Percentiles rank a stretch among this genome's conserved stretches.
These are phyloP conservation scores for Citrullus mucosospermus DNA, from an alignment of 306 rosid genomes.

Conservation along the genomic window DNA sequence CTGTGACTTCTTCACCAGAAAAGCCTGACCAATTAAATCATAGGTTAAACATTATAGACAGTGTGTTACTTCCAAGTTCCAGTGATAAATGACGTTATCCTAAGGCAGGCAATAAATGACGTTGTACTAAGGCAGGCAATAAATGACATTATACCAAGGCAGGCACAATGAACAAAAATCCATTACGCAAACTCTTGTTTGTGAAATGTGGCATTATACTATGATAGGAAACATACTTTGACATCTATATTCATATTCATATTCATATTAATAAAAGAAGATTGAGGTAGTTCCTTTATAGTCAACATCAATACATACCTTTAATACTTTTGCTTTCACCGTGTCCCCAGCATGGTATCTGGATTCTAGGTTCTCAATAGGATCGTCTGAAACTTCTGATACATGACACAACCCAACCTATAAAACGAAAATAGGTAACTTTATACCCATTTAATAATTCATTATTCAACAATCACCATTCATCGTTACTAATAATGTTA, in stretches of 20 bases:
- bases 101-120: no score
- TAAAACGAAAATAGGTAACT: neutral
- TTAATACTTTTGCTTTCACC: constrained; percentile 64
- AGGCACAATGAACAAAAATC: neutral
- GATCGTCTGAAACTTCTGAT: constrained; percentile 70
- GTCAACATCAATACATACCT: constrained; percentile 29
- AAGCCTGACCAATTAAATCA: neutral
- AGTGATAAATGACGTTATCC: no score
- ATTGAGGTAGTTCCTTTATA: neutral
- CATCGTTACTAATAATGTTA: neutral
- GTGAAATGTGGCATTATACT: neutral
- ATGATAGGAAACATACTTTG: neutral
- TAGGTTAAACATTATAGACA: neutral
- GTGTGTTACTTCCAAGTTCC: neutral
- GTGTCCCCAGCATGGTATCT: constrained; percentile 58
- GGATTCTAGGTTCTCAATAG: constrained; percentile 38
- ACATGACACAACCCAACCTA: constrained; percentile 91
- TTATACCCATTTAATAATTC: neutral
- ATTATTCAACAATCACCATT: neutral
- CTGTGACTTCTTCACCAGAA: no score
- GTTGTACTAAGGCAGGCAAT: neutral
- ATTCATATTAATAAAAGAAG: neutral
- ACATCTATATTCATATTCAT: neutral
- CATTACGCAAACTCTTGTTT: neutral
- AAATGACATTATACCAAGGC: neutral